Conservation (phyloP, 2,329 filamentous ascomycete species). For the Ciborinia camelliae region DNA sequence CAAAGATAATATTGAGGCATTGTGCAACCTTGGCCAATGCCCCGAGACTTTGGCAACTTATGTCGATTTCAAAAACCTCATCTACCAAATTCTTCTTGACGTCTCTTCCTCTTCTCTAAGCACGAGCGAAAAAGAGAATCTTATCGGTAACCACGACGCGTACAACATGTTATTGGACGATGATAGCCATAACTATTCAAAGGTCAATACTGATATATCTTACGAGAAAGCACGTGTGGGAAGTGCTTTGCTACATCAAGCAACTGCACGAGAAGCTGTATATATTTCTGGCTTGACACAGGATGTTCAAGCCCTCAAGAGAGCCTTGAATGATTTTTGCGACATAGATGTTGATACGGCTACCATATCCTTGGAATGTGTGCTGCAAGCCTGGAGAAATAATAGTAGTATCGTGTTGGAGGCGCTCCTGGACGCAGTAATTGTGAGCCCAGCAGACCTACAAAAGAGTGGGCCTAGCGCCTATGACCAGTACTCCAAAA, state of each 20-base stretch:
- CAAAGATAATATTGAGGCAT: conserved; percentile 1
- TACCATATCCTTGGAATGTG: conserved; percentile 19
- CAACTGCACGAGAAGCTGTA: conserved; percentile 20
- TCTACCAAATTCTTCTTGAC: conserved; percentile 24
- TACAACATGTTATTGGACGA: background rate
- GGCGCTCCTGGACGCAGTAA: background rate
- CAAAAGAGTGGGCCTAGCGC: background rate
- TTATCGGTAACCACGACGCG: background rate
- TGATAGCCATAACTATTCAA: background rate
- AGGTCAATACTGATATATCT: background rate
- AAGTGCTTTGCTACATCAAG: conserved; percentile 16
- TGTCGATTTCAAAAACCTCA: conserved; percentile 36
- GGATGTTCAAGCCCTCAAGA: conserved; percentile 15
- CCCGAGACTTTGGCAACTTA: conserved; percentile 35
- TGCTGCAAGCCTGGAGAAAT: conserved; percentile 21
- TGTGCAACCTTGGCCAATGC: background rate
- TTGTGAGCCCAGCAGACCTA: background rate
- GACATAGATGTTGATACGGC: conserved; percentile 19
- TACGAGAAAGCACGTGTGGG: background rate
- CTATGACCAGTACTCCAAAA: background rate
- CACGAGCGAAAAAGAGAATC: background rate
- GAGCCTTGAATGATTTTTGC: conserved; percentile 1
- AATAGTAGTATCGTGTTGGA: background rate
- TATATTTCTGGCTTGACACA: conserved; percentile 19
- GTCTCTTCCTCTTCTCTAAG: background rate